Base-by-base conservation (phyloP, 2,329 filamentous ascomycete genomes). In the Paecilomyces dactylethromorphus region DNA sequence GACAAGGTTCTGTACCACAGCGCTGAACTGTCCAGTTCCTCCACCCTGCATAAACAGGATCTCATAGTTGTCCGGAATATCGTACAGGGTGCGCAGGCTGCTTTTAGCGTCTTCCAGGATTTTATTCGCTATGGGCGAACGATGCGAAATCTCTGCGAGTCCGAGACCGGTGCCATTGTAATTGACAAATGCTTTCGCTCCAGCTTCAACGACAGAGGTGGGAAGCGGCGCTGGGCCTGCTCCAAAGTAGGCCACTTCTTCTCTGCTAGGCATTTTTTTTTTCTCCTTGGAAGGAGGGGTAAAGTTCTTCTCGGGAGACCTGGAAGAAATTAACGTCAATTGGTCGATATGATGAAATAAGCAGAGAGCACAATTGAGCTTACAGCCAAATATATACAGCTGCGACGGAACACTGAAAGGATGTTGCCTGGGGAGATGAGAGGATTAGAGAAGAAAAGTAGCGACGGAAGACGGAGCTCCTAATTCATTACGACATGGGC, bases 211-310 rank as follows among this genome's bases (percentile, higher is more conserved):
- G 22, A 97, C 90, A 3, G 84, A 77, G 12, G 90, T 95, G 24
- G 92, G 92, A 18, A 97, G 82, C 32, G 86, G 81, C n/a, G 93
- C 92, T 54, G 93, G 93, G 63, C 93, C 93, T 56, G 93, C 92
- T 62, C 92, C 92, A 67, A 96, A 96, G 77, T 95, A 94, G 64
- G 87, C 84, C 72, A 94, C 84, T 63, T 93, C 87, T 66, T 85
- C 81, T 75, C 91, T 82, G 63, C 84, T 79, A 68, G 88, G 87
- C 90, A 93, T 52, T 52, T 13, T 50, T 50, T 18, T 24, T 50
- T 21, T 50, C 4, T 18, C 21, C 45, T 52, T 22, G 50, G 3
- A 21, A 26, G 7, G 15, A 45, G 18, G 39, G 18, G 15, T 45
- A 26, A 24, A 52, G 12, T 18, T 18, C 11, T 24, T 18, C 24